These are phyloP conservation scores for Backusella luteola DNA, from an alignment of 192 early-diverging fungal genomes.

Conservation along the genomic window DNA sequence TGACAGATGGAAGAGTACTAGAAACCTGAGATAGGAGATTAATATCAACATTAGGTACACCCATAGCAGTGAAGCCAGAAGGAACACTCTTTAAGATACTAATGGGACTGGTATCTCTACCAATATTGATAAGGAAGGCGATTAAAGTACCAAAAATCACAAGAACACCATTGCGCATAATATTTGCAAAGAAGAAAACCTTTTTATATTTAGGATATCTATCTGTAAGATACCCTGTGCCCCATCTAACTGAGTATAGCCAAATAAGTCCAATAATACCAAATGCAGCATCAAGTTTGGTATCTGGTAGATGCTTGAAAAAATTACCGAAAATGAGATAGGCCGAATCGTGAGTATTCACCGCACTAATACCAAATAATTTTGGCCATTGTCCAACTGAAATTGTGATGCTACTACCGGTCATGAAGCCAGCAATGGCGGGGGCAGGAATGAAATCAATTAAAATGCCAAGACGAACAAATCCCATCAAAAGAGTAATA, in stretches of 20 bases:
- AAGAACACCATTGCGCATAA: slow-evolving; percentile 69
- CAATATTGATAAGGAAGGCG: slow-evolving; percentile 56
- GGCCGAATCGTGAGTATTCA: slow-evolving; percentile 69
- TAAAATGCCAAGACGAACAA: slow-evolving; percentile 82
- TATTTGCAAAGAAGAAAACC: slow-evolving; percentile 60
- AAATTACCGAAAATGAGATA: slow-evolving; percentile 78
- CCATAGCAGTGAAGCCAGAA: slow-evolving; percentile 65
- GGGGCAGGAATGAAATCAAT: slow-evolving; percentile 88
- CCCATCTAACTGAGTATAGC: slow-evolving; percentile 42
- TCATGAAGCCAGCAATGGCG: slow-evolving; percentile 85
- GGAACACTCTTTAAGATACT: slow-evolving; percentile 74
- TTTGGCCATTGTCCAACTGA: slow-evolving; percentile 68
- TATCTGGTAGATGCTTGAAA: slow-evolving; percentile 37
- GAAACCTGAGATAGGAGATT: slow-evolving; percentile 52
- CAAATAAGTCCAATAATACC: slow-evolving; percentile 51
- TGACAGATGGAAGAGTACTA: slow-evolving; percentile 56
- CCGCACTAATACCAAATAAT: slow-evolving; percentile 72
- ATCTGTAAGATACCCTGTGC: slow-evolving; percentile 30
- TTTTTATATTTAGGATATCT: slow-evolving; percentile 48
- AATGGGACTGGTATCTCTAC: slow-evolving; percentile 45
- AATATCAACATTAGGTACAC: slow-evolving; percentile 51
- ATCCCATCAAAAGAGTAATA: slow-evolving; percentile 67
- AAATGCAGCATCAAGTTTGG: slow-evolving; percentile 60
- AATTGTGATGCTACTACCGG: slow-evolving; percentile 79
- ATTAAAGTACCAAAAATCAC: slow-evolving; percentile 72